A percentile compares a stretch with the other conserved stretches of the same genome.
Evolutionary conservation across 2,329 filamentous ascomycete species (phyloP).

Genomic region (Diaporthe citriasiana): DNA sequence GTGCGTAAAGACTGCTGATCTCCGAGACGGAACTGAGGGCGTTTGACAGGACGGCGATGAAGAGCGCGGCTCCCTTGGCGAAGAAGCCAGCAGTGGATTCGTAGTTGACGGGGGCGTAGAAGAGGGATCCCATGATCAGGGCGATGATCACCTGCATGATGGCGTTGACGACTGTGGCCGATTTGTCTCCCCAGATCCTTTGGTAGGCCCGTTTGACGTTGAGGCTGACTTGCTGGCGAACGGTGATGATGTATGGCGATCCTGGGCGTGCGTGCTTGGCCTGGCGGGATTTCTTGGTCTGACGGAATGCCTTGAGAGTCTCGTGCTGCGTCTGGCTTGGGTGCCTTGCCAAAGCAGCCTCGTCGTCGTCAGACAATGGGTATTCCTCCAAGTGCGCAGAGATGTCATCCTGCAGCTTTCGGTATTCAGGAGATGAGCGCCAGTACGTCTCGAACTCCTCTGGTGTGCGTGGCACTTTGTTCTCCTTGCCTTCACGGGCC

Average conservation of each 20-base stretch:
- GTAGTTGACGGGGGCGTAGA: conserved; percentile 59
- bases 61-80: conserved; percentile 68
- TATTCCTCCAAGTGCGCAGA: conserved; percentile 62
- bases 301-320: conserved; percentile 51
- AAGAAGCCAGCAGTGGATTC: conserved; percentile 66
- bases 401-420: conserved; percentile 62
- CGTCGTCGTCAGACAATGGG: conserved; percentile 55
- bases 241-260: conserved; percentile 70
- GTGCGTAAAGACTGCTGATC: conserved; percentile 60
- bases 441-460: conserved; percentile 74
- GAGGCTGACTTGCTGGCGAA: conserved; percentile 66
- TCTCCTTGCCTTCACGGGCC: conserved; percentile 70
- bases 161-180: conserved; percentile 61
- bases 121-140: conserved; percentile 73
- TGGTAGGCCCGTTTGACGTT: conserved; percentile 66
- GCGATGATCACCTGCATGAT: conserved; percentile 67
- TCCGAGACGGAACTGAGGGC: conserved; percentile 58
- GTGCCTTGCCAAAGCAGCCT: conserved; percentile 44
- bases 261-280: conserved; percentile 66
- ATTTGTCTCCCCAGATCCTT: conserved; percentile 65
- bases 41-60: conserved; percentile 63
- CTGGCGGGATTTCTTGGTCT: conserved; percentile 65
- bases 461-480: conserved; percentile 74
- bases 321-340: conserved; percentile 3
- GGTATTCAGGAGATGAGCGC: conserved; percentile 61